Evolutionary conservation across 2,329 filamentous ascomycete species (phyloP), one percentile per base, ranked within the genome.

Genomic region (Trichoderma simmonsii): DNA sequence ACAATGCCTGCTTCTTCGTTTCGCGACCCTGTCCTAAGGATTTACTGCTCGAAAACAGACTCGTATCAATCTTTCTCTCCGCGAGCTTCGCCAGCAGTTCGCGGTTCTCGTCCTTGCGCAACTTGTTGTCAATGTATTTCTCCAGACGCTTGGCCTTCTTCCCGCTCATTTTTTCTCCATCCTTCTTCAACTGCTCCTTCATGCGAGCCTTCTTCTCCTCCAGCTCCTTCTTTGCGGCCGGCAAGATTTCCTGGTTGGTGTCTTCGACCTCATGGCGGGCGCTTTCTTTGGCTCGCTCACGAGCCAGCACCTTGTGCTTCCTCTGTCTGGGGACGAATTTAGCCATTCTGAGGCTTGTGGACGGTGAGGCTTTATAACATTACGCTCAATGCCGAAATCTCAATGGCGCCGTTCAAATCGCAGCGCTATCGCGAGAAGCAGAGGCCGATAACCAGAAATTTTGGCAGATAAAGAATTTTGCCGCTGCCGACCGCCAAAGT

Each of bases 81-180:
- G 93, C 93, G 30, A 99, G 86, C 79, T 96, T 95, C 79, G 93
- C 92, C 76, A 98, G 86, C 34, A 99, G 85, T 71, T 90, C 92
- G 32, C 93, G 86, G 77, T 93, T 97, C 81, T 98, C 95, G 79
- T 99, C 96, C 81, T 97, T 98, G 81, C 91, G 93, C 60, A 99
- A 85, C 86, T 99, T 99, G 72, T 88, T 96, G 77, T 98, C 95
- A 75, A 91, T 90, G 78, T 91, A 91, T 78, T 91, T 91, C 74
- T 91, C 89, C 51, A 91, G 79, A 2, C 90, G 85, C 82, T 91
- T 91, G 6, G 89, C 87, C 79, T 91, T 91, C 78, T 91, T 90
- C 73, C 88, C 84, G 77, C 85, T 90, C 78, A 90, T 84, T 77
- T 90, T 90, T 59, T 79, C 77, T 1, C 85, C 86, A 67, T 87